phyloP scores from a whole-genome alignment of 805 yeast genomes.

The Cyberlindnera nakhonratchasimensis region DNA sequence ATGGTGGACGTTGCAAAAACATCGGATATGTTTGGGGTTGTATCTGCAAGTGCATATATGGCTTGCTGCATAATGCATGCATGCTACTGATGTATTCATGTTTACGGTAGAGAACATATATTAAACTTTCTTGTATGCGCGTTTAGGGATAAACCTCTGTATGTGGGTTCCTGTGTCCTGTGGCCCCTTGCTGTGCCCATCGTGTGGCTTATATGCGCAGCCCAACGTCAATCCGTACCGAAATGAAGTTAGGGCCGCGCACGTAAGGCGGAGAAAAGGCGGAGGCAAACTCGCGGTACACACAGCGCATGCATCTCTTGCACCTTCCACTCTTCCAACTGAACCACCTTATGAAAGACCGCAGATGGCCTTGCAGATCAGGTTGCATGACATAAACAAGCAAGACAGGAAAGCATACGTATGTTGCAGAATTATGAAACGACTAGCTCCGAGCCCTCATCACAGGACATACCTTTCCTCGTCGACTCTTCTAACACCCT shows the following conservation, averaged over 20 bases:
- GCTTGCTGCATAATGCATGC: background rate
- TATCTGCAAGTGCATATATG: constrained; percentile 5
- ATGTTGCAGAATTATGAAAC: background rate
- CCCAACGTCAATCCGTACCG: background rate
- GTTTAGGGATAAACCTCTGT: background rate
- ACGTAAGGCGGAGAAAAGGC: constrained; percentile 2
- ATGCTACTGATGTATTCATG: background rate
- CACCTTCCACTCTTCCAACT: too few species aligned
- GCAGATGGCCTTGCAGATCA: background rate
- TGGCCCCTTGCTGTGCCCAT: background rate
- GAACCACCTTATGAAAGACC: background rate
- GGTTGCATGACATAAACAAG: background rate
- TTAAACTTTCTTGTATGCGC: too few species aligned
- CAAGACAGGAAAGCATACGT: constrained; percentile 1
- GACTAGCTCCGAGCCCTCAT: background rate
- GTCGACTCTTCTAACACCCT: background rate
- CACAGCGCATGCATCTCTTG: too few species aligned
- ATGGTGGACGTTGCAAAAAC: constrained; percentile 12
- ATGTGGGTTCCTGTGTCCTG: background rate
- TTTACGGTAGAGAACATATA: too few species aligned
- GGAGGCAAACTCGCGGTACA: constrained; percentile 2
- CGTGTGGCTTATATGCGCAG: background rate
- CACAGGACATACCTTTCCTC: background rate
- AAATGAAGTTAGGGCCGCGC: background rate
- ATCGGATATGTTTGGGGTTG: constrained; percentile 12